A percentile compares a stretch with the other conserved stretches of the same genome.
These are phyloP conservation scores for Syzygium syzygioides DNA, from an alignment of 441 rosid species.

Conservation along the genomic window DNA sequence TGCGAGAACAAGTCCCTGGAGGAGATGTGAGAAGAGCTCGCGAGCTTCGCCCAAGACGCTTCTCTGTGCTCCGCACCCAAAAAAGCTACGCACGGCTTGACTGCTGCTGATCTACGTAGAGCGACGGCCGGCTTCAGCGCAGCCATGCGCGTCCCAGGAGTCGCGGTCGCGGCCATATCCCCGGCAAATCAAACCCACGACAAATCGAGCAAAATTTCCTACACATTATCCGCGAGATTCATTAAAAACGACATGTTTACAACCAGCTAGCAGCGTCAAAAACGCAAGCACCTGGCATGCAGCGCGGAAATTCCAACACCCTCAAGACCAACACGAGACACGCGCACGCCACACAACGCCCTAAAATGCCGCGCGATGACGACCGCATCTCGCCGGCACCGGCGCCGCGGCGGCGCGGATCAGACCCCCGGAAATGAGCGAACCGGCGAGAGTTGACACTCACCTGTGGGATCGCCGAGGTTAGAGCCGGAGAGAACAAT, in stretches of 20 bases:
- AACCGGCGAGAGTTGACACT: not conserved
- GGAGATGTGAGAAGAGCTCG: slow-evolving; percentile 30
- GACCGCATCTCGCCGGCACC: not conserved
- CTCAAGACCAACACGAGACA: not conserved
- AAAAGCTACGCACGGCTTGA: slow-evolving; percentile 12
- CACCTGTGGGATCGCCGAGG: not conserved
- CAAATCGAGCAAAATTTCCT: not conserved
- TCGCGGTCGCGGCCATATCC: slow-evolving; percentile 25
- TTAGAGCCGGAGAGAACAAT: not conserved
- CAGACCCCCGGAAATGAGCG: not conserved
- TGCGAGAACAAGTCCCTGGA: slow-evolving; percentile 15
- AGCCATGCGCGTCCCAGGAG: slow-evolving; percentile 29
- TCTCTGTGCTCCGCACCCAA: slow-evolving; percentile 16
- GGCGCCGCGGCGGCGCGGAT: not conserved
- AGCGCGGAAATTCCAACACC: not conserved
- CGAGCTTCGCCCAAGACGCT: slow-evolving; percentile 29
- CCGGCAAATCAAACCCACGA: not conserved
- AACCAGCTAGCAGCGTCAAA: not conserved
- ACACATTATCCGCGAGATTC: not conserved
- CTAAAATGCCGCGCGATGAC: not conserved
- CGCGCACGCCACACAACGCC: not conserved
- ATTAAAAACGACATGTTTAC: not conserved
- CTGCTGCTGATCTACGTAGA: slow-evolving; percentile 6
- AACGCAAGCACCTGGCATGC: not conserved
- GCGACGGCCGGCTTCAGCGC: slow-evolving; percentile 23